A percentile compares a stretch with the other conserved stretches of the same genome.
Evolutionary conservation across 1,139 yeast species (phyloP).

Genomic region (Hemisphaericaspora lyxosophila): DNA sequence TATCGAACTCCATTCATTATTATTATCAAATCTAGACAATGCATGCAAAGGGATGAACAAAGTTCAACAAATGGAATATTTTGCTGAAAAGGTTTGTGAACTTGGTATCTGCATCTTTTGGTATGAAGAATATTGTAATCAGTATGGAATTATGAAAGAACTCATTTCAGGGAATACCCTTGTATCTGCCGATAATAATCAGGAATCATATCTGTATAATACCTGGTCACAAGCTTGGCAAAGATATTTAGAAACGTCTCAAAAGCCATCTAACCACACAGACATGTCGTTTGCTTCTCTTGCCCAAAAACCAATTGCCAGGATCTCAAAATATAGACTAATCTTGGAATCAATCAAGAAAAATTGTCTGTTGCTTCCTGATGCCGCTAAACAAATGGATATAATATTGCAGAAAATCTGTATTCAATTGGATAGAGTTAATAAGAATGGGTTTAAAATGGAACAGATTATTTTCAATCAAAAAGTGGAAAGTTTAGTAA

Average conservation of each 20-base stretch:
- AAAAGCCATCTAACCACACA: conserved; percentile 24
- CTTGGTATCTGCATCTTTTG: conserved; percentile 11
- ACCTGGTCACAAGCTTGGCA: conserved; percentile 34
- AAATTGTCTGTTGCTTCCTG: conserved; percentile 12
- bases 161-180: no score
- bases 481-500: conserved; percentile 8
- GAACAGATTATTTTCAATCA: background rate
- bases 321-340: conserved; percentile 52
- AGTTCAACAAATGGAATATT: conserved; percentile 3
- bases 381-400: conserved; percentile 1
- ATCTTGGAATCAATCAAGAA: conserved; percentile 43
- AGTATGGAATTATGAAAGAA: conserved; percentile 1
- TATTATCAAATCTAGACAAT: conserved; percentile 19
- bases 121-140: conserved; percentile 12
- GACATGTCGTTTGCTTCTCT: conserved; percentile 45
- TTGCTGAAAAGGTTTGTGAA: conserved; percentile 1
- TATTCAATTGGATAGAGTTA: conserved; percentile 6
- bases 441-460: conserved; percentile 3
- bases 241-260: conserved; percentile 43
- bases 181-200: no score
- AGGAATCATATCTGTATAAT: background rate
- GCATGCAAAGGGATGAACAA: background rate
- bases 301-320: conserved; percentile 50
- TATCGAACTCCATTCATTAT: conserved; percentile 24
- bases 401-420: conserved; percentile 3